Base-by-base conservation (phyloP, 2,329 filamentous ascomycete species). In the Orbilia brochopaga region DNA sequence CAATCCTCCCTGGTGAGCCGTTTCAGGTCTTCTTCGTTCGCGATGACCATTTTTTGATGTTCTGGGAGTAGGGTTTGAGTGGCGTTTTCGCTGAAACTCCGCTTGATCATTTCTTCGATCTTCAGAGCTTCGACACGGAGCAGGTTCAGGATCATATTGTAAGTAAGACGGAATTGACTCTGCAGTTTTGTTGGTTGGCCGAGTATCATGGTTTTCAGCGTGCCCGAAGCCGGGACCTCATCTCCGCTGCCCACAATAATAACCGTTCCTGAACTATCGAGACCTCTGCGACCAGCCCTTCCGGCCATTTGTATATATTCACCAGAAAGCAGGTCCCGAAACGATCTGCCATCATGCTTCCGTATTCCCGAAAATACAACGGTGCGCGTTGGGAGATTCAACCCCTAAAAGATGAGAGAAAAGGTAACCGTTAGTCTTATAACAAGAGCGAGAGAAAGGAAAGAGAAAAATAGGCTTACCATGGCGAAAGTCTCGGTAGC, bases 31-130 rank as follows among this genome's bases (percentile, higher is more conserved):
- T 91, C 92, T 79, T 99, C 92, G 0, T 92, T 95, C 1, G 96
- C 76, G 78, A 93, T 92, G 73, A 99, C 91, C 66, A 92, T 90
- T 80, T 96, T 96, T 80, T 99, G 92, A 76, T 97, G 93, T 79
- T 97, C 92, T 0, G 94, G 94, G 0, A 97, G 83, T 11, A 97
- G 81, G 73, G 95, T 92, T 78, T 99, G 94, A 0, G 93, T 97
- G 23, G 93, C 93, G 80, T 99, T 94, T 79, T 99, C 94, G 58
- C 93, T 97, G 83, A 99, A 99, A 79, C 92, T 97, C 75, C 94
- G 89, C 84, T 99, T 99, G 83, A 99, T 99, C 94, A 99, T 99
- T 80, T 99, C 94, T 79, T 99, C 94, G 76, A 99, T 97, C 82
- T 97, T 97, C 75, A 99, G 81, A 1, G 94, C 94, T 79, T 99